Evolutionary conservation across 768 basidiomycete genomes (phyloP).

Genomic region (Serendipita sp.): DNA sequence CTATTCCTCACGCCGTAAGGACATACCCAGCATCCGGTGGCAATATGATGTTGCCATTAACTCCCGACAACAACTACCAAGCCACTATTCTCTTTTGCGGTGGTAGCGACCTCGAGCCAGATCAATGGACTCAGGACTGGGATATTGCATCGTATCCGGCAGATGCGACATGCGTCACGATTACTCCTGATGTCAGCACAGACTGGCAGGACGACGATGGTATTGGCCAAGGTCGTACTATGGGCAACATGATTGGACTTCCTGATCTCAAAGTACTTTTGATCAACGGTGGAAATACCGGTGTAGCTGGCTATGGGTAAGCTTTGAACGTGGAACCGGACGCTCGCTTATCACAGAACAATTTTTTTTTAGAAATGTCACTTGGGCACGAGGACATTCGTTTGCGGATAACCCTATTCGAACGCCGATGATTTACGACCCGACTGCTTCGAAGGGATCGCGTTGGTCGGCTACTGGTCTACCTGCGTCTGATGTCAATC

Average conservation of each 20-base stretch:
- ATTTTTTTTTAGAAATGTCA: slow-evolving; percentile 38
- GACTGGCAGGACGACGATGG: slow-evolving; percentile 45
- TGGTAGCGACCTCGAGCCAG: slow-evolving; percentile 46
- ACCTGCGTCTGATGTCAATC: slow-evolving; percentile 43
- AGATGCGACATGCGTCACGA: slow-evolving; percentile 32
- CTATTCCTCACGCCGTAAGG: slow-evolving; percentile 60
- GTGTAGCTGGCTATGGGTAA: slow-evolving; percentile 75
- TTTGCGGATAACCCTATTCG: slow-evolving; percentile 68
- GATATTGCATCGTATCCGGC: slow-evolving; percentile 20
- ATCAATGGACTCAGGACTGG: slow-evolving; percentile 16
- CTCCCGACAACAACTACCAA: slow-evolving; percentile 72
- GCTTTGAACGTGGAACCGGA: slow-evolving; percentile 23
- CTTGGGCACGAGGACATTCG: slow-evolving; percentile 35
- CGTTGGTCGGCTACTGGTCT: slow-evolving; percentile 62
- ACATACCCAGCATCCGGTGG: slow-evolving; percentile 87
- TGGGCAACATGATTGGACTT: slow-evolving; percentile 83
- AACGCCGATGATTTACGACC: slow-evolving; percentile 73
- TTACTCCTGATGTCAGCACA: slow-evolving; percentile 62
- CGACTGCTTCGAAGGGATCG: slow-evolving; percentile 48
- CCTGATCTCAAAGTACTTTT: slow-evolving; percentile 65
- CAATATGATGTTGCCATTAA: slow-evolving; percentile 78
- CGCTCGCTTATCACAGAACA: slow-evolving; percentile 2
- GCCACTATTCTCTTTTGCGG: slow-evolving; percentile 85
- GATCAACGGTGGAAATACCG: slow-evolving; percentile 68
- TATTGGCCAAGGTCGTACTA: slow-evolving; percentile 60